Evolutionary conservation across 805 yeast species (phyloP).

Genomic region (Lipomyces oligophaga): DNA sequence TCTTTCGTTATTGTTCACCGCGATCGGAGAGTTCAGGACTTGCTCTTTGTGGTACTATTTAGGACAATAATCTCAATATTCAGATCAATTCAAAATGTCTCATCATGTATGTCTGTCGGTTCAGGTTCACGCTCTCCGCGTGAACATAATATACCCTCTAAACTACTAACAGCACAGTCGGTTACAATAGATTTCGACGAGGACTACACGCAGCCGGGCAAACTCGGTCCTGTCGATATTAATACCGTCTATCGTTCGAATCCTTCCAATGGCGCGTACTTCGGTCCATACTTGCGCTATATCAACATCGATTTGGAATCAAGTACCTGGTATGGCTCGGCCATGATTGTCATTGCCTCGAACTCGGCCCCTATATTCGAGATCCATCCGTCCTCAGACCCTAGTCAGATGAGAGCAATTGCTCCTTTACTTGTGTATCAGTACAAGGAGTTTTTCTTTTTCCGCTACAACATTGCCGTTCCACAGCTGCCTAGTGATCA

Average conservation of each 20-base stretch:
- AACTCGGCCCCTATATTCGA: slow-evolving; percentile 21
- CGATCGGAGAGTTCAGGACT: too few relatives aligned
- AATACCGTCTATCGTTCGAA: slow-evolving; percentile 9
- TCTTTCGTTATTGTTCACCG: too few relatives aligned
- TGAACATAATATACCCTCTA: too few relatives aligned
- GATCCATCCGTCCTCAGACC: slow-evolving; percentile 22
- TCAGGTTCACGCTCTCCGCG: too few relatives aligned
- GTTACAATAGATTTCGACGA: too few relatives aligned
- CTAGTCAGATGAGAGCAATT: slow-evolving; percentile 14
- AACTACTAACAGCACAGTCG: too few relatives aligned
- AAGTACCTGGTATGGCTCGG: slow-evolving; percentile 23
- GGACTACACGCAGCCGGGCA: slow-evolving; percentile 26
- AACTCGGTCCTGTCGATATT: slow-evolving; percentile 21
- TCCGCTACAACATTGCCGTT: slow-evolving; percentile 15
- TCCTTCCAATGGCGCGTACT: slow-evolving; percentile 24
- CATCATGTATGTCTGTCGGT: too few relatives aligned
- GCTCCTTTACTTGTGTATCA: slow-evolving; percentile 11
- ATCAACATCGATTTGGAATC: slow-evolving; percentile 21
- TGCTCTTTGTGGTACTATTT: too few relatives aligned
- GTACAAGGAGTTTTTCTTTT: slow-evolving; percentile 15
- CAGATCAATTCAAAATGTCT: too few relatives aligned
- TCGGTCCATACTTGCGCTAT: slow-evolving; percentile 28
- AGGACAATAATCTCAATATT: too few relatives aligned
- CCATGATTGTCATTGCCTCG: slow-evolving; percentile 15
- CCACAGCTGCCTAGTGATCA: slow-evolving; percentile 6